Base-by-base conservation (phyloP, 441 rosid species). In the Biscutella laevigata region DNA sequence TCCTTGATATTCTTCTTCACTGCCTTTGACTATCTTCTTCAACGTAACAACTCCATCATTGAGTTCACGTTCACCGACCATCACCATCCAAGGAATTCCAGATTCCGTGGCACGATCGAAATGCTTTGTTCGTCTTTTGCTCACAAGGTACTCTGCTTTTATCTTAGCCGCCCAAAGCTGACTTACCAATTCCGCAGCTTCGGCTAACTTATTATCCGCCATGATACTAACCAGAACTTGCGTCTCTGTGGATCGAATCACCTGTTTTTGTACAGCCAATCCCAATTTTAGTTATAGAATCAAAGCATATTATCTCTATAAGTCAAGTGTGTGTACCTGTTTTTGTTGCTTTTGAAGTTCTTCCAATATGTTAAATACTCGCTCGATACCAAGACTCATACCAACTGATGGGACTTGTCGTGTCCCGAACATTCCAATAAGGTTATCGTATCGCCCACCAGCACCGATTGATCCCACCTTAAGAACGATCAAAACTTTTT, bases 381-480 rank as follows among this genome's bases (percentile, higher is more conserved):
- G 74, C 67, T 81, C 89, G 40, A 83, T 86, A 51, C 88, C 98
- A 32, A 91, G 86, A 68, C 98, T 91, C 68, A 87, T 71, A n/a
- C 98, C 98, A 67, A 83, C 95, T 5, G 96, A 90, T 1, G 98
- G 98, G 50, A 91, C 95, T 72, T 79, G 88, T 67, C 78, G 76
- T 13, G 78, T 61, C 52, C 91, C 83, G 55, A 81, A 77, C 73
- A 75, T 86, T 70, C 86, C 91, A 5, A 83, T 74, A 38, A 86
- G 86, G 64, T 85, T 80, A 73, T 91, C 98, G 28, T 91, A 87
- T 19, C 98, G 77, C 13, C 98, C 98, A 54, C 98, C 95, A 53
- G 88, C 98, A 61, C 81, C 98, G 51, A 91, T 85, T 30, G 98
- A 72, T 59, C 98, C 98, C 62, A 91, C 98, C 98, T 90, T 78